phyloP scores from a whole-genome alignment of 2,329 filamentous ascomycete species.

The Colletotrichum sp. region DNA sequence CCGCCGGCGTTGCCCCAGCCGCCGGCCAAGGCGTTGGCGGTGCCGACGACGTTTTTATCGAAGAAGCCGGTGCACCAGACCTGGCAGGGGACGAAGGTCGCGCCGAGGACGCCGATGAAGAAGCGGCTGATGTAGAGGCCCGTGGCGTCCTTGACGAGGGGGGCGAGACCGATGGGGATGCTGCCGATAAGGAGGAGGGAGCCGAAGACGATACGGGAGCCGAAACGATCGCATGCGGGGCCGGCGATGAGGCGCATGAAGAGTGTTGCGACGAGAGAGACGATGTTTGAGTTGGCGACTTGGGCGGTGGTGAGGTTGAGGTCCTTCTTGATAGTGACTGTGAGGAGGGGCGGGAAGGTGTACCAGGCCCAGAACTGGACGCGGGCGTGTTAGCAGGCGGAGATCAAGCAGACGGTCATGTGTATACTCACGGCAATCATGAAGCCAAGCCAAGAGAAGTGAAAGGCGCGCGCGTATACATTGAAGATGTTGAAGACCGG shows the following conservation, averaged over 20 bases:
- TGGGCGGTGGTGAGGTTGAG: conserved; percentile 73
- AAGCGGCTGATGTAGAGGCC: conserved; percentile 78
- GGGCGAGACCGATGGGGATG: conserved; percentile 82
- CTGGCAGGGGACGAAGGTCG: conserved; percentile 83
- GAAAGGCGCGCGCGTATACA: conserved; percentile 85
- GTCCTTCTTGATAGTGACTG: conserved; percentile 80
- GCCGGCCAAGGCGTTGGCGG: conserved; percentile 83
- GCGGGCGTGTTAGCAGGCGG: conserved; percentile 26
- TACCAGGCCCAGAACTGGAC: conserved; percentile 83
- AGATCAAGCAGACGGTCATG: no score
- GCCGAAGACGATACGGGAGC: conserved; percentile 81
- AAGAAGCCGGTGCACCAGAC: conserved; percentile 95
- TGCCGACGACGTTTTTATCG: conserved; percentile 90
- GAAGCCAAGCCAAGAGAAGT: conserved; percentile 88
- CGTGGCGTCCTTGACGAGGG: conserved; percentile 67
- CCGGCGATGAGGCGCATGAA: conserved; percentile 80
- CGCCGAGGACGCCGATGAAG: conserved; percentile 81
- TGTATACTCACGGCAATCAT: conserved; percentile 72
- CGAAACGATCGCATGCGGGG: conserved; percentile 84
- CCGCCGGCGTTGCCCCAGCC: conserved; percentile 89
- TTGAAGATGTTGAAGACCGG: conserved; percentile 80
- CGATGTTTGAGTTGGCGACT: conserved; percentile 89
- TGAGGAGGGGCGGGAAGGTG: conserved; percentile 83
- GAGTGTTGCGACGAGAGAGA: conserved; percentile 76
- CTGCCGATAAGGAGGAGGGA: conserved; percentile 78